Base-by-base conservation (phyloP, 768 basidiomycete genomes). In the Pleurotus cornucopiae region DNA sequence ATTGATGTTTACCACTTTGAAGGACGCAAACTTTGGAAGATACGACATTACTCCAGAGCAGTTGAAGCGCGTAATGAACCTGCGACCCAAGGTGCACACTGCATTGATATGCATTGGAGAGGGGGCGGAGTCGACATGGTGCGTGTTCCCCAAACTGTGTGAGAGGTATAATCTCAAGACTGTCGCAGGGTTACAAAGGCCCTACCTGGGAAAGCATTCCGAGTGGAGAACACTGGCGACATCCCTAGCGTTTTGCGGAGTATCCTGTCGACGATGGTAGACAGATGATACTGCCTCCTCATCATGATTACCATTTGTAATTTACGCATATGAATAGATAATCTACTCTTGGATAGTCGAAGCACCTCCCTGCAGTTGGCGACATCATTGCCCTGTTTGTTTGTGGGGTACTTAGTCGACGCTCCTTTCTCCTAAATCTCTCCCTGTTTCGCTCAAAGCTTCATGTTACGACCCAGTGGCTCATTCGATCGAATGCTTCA, bases 91-190 rank as follows among this genome's bases (percentile, higher is more conserved):
- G 65, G 85, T 88, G 14, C 79, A 85, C 57, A 84, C 84, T 4
- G 84, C 85, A 0, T 68, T 86, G 23, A 80, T 88, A 30, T 86
- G 85, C 61, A 86, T 88, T 44, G 85, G 85, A 12, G 85, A 86
- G 64, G 83, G 85, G 6, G 83, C 84, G 3, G 85, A 86, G 60
- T 78, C 81, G 20, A 59, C 78, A 11, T 86, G 84, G 86, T 85
- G 61, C 43, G 75, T 30, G 37, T 25, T n/a, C 6, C 43, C 20
- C 5, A 49, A 21, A 37, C 25, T 53, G 39, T 40, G 41, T 49
- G 6, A 54, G 25, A 18, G 13, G 18, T 43, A 21, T 21, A 30
- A 34, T 34, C 30, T 9, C 11, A 34, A 34, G 30, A 34, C 11
- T 11, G 11, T 14, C 1, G 20, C 56, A 86, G 86, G 84, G 76